Evolutionary conservation across 208 protist genomes (phyloP), one percentile per base, ranked within the genome.

Genomic region (Leishmania tropica): DNA sequence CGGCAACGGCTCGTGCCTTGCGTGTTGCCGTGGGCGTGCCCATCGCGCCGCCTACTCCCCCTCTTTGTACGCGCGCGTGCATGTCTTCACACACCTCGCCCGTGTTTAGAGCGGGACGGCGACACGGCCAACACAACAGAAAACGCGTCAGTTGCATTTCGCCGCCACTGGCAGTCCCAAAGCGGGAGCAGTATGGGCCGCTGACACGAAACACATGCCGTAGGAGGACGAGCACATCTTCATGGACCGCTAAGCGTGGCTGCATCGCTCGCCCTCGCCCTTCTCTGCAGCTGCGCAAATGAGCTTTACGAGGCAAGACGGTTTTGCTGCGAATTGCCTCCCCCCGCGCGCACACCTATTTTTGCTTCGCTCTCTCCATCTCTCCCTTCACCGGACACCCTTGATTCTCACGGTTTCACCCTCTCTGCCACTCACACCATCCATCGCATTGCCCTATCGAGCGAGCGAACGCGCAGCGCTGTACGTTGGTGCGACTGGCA

Each of bases 241-340:
- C 40, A n/a, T 47, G 6, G 65, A 2, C 19, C 2, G 10, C 65
- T 1, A 31, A 35, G 19, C 42, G 21, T 72, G 40, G 24, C 37
- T 72, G 65, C 40, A 24, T 72, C 37, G 10, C 19, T 15, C 2
- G 0, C 65, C 7, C 40, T 47, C 15, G 6, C 65, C 15, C 40
- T 72, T 47, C 40, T 28, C 47, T 45, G 42, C 10, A 72, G 65
- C 37, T n/a, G 6, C 10, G 37, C 21, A 28, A 19, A 72, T 47
- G 40, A 19, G 37, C 40, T 19, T n/a, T 47, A 42, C 35, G 65
- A 72, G 65, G 40, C 24, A 47, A 47, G 40, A 42, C 40, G 17
- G 19, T 76, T 81, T 3, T 78, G 79, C 42, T 85, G 17, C 51
- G 31, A 28, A 10, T 58, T 11, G 4, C 74, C n/a, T 3, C 51